These are phyloP conservation scores for Penicillium bialowiezense DNA, from an alignment of 495 filamentous ascomycete genomes.

Conservation along the genomic window DNA sequence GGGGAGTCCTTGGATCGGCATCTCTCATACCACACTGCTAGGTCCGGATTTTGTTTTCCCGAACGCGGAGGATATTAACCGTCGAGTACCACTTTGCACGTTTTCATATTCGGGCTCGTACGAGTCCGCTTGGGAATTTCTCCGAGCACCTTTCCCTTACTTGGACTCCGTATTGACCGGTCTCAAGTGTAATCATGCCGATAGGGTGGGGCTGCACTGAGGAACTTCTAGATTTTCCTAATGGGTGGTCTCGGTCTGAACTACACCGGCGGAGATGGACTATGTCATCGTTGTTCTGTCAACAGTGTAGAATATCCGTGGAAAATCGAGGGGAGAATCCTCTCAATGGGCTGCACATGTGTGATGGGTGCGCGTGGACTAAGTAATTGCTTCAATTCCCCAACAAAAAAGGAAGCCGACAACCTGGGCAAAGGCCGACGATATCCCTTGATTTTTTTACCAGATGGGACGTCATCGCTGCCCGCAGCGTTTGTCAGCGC, in stretches of 20 bases:
- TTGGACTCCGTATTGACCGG: too few species aligned
- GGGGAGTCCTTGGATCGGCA: constrained; percentile 35
- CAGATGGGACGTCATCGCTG: too few species aligned
- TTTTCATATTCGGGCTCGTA: constrained; percentile 2
- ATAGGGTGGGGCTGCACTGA: constrained; percentile 25
- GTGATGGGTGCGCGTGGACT: too few species aligned
- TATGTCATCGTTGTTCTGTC: neutral
- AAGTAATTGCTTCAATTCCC: too few species aligned
- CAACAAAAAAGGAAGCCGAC: too few species aligned
- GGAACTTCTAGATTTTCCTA: constrained; percentile 28
- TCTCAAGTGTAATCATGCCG: constrained; percentile 8
- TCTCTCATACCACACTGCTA: constrained; percentile 27
- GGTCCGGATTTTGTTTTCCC: constrained; percentile 44
- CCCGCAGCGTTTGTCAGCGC: too few species aligned
- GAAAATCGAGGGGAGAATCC: too few species aligned
- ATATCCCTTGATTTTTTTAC: too few species aligned
- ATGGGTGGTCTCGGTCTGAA: constrained; percentile 35
- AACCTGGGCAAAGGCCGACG: too few species aligned
- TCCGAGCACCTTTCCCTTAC: constrained; percentile 9
- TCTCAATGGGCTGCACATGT: too few species aligned
- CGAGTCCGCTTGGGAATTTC: constrained; percentile 6
- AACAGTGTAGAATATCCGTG: too few species aligned
- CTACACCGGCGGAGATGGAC: constrained; percentile 16
- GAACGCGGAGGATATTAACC: constrained; percentile 26
- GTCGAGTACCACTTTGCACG: neutral